Conservation (phyloP, 1,284 basidiomycete species). For the Ganoderma lingzhi region DNA sequence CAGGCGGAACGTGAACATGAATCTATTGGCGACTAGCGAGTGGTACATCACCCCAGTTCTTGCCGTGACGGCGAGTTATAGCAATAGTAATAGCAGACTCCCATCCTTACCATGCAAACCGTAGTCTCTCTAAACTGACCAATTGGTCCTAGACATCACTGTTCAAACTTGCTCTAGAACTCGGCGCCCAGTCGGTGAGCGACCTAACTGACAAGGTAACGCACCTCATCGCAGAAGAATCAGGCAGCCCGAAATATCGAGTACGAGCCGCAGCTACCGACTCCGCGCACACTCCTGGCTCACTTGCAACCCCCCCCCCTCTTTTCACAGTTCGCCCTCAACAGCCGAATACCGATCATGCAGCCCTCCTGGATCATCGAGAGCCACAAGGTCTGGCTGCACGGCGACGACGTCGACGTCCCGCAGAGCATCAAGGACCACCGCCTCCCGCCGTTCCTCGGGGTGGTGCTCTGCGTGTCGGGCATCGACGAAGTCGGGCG, state of each 20-base stretch:
- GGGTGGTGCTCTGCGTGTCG: slow-evolving; percentile 69
- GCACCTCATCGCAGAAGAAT: slow-evolving; percentile 74
- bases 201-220: slow-evolving; percentile 85
- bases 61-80: too few relatives aligned
- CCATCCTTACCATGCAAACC: not conserved
- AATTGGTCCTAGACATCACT: slow-evolving; percentile 57
- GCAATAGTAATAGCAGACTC: too few relatives aligned
- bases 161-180: slow-evolving; percentile 76
- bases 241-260: slow-evolving; percentile 82
- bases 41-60: too few relatives aligned
- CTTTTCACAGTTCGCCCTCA: slow-evolving; percentile 69
- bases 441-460: slow-evolving; percentile 71
- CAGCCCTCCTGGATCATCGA: slow-evolving; percentile 75
- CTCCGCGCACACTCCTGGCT: slow-evolving; percentile 38
- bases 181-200: slow-evolving; percentile 71
- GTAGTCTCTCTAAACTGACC: not conserved
- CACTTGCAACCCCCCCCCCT: not conserved
- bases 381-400: slow-evolving; percentile 75
- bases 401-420: slow-evolving; percentile 78
- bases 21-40: too few relatives aligned
- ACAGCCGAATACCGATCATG: slow-evolving; percentile 78
- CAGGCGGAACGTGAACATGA: too few relatives aligned
- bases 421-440: slow-evolving; percentile 60
- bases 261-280: slow-evolving; percentile 38
- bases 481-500: slow-evolving; percentile 65